A percentile compares a stretch with the other conserved stretches of the same genome.
Evolutionary conservation across 495 filamentous ascomycete species (phyloP).

Genomic region (Trypethelium eluteriae): DNA sequence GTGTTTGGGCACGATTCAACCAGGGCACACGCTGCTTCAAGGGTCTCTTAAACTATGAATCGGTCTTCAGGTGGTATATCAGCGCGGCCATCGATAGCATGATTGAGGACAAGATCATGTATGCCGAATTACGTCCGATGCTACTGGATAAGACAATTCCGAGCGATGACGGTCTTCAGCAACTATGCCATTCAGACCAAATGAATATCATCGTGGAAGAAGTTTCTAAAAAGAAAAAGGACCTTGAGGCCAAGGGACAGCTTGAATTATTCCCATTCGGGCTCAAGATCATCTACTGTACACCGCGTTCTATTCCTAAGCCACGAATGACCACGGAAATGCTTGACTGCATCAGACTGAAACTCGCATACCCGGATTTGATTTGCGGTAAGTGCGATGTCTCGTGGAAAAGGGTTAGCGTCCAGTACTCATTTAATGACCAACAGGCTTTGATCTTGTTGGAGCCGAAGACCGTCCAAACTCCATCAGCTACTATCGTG

Average conservation of each 20-base stretch:
- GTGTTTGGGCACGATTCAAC: constrained; percentile 38
- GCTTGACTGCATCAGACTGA: constrained; percentile 39
- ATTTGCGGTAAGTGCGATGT: constrained; percentile 31
- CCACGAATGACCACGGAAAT: constrained; percentile 30
- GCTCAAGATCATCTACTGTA: constrained; percentile 38
- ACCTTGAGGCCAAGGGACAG: constrained; percentile 23
- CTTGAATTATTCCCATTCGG: constrained; percentile 35
- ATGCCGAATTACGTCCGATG: constrained; percentile 37
- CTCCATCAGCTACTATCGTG: constrained; percentile 33
- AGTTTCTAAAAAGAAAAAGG: constrained; percentile 26
- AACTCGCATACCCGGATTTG: constrained; percentile 39
- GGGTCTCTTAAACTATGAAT: constrained; percentile 35
- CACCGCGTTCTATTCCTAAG: constrained; percentile 33
- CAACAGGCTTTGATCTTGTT: constrained; percentile 35
- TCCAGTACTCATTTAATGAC: no score
- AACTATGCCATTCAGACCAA: constrained; percentile 26
- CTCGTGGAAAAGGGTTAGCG: background rate
- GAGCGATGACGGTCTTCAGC: constrained; percentile 25
- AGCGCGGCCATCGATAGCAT: constrained; percentile 35
- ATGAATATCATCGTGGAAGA: constrained; percentile 34
- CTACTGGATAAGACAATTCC: constrained; percentile 36
- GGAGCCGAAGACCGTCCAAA: constrained; percentile 38
- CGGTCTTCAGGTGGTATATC: constrained; percentile 35
- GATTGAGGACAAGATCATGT: constrained; percentile 38
- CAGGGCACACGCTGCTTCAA: constrained; percentile 37